phyloP scores from a whole-genome alignment of 2,329 filamentous ascomycete genomes.

The Scedosporium dehoogii region DNA sequence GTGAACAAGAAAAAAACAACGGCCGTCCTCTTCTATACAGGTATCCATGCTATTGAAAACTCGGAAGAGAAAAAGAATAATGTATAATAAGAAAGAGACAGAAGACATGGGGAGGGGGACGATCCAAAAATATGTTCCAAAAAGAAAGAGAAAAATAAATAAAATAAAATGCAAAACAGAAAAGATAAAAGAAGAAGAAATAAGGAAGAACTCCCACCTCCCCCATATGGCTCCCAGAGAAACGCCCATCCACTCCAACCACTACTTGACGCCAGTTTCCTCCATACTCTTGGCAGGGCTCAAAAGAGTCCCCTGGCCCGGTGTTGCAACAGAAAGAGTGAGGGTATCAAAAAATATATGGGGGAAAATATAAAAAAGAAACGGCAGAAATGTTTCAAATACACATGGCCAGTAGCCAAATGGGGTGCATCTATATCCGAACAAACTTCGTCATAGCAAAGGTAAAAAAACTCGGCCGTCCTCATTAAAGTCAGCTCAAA shows the following conservation, averaged over 20 bases:
- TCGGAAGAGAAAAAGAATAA: neutral
- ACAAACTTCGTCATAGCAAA: neutral
- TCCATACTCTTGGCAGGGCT: neutral
- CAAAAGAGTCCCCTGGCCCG: neutral
- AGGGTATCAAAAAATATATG: neutral
- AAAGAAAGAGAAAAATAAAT: neutral
- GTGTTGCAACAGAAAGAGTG: neutral
- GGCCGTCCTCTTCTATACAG: neutral
- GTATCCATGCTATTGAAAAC: neutral
- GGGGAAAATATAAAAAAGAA: neutral
- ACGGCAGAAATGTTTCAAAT: neutral
- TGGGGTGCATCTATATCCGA: neutral
- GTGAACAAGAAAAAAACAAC: neutral
- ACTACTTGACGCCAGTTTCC: neutral
- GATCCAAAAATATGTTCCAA: too few species aligned
- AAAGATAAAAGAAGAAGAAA: too few species aligned
- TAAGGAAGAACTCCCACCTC: too few species aligned
- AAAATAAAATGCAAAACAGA: too few species aligned
- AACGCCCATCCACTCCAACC: neutral
- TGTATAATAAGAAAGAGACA: too few species aligned
- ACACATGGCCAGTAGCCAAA: neutral
- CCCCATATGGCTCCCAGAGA: neutral
- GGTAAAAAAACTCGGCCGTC: conserved; percentile 11
- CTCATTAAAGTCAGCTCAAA: neutral
- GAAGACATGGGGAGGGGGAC: too few species aligned